A percentile compares a stretch with the other conserved stretches of the same genome.
phyloP scores from a whole-genome alignment of 768 basidiomycete species.

The Pleurotus djamor region DNA sequence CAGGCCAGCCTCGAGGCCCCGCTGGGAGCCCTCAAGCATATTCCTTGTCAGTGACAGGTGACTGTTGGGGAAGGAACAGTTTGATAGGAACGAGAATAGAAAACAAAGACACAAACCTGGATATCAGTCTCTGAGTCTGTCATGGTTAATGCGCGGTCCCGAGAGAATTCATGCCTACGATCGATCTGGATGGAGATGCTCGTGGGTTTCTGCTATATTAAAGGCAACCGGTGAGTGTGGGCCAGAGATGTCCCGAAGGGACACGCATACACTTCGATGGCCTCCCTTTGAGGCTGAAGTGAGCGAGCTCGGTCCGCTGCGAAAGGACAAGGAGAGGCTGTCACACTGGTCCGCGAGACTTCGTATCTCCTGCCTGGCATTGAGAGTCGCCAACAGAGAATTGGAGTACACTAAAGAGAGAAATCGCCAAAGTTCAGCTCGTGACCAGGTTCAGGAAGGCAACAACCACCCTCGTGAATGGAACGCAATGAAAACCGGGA shows the following conservation, averaged over 20 bases:
- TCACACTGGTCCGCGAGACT: constrained; percentile 42
- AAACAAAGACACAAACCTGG: not conserved
- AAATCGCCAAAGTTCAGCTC: not conserved
- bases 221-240: not conserved
- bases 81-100: not conserved
- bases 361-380: constrained; percentile 35
- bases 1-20: not conserved
- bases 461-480: too few relatives aligned
- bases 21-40: not conserved
- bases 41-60: not conserved
- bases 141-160: constrained; percentile 22
- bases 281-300: constrained; percentile 5
- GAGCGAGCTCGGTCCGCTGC: constrained; percentile 15
- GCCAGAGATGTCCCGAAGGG: too few relatives aligned
- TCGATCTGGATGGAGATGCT: constrained; percentile 67
- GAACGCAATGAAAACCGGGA: not conserved
- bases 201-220: constrained; percentile 27
- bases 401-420: constrained; percentile 28
- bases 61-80: not conserved
- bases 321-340: constrained; percentile 45
- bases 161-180: constrained; percentile 50
- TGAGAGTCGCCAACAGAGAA: constrained; percentile 27
- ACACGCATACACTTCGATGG: not conserved
- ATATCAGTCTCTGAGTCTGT: constrained; percentile 4
- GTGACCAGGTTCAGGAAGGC: too few relatives aligned